Evolutionary conservation across 331 rosid genomes (phyloP).

Genomic region (Telfairia occidentalis): DNA sequence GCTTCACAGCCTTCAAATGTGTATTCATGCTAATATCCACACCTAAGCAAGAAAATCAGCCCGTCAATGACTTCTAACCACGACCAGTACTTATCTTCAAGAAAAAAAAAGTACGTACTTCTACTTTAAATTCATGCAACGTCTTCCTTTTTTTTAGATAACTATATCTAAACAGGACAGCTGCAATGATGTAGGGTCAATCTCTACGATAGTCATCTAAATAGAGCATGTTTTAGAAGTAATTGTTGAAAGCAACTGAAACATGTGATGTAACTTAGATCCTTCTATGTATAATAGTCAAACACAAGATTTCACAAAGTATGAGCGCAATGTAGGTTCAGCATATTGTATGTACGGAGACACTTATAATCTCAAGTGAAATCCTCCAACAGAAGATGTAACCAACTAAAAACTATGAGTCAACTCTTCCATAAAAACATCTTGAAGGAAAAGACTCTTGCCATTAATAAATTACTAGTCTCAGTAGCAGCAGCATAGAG

Average conservation of each 20-base stretch:
- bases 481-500: not conserved
- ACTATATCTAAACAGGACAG: not conserved
- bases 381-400: not conserved
- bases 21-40: conserved; percentile 99
- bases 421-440: not conserved
- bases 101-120: not conserved
- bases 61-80: conserved; percentile 15
- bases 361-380: not conserved
- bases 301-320: not conserved
- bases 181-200: not conserved
- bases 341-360: not conserved
- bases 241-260: not conserved
- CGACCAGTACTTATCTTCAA: not conserved
- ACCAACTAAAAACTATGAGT: not conserved
- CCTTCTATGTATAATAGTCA: not conserved
- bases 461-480: not conserved
- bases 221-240: not conserved
- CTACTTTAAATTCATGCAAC: not conserved
- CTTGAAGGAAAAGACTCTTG: not conserved
- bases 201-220: not conserved
- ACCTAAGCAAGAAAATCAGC: conserved; percentile 39
- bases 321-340: not conserved
- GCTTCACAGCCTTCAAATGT: conserved; percentile 89
- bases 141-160: not conserved
- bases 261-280: not conserved